A percentile compares a stretch with the other conserved stretches of the same genome.
phyloP scores from a whole-genome alignment of 345 rosid species.

The Salix suchowensis region DNA sequence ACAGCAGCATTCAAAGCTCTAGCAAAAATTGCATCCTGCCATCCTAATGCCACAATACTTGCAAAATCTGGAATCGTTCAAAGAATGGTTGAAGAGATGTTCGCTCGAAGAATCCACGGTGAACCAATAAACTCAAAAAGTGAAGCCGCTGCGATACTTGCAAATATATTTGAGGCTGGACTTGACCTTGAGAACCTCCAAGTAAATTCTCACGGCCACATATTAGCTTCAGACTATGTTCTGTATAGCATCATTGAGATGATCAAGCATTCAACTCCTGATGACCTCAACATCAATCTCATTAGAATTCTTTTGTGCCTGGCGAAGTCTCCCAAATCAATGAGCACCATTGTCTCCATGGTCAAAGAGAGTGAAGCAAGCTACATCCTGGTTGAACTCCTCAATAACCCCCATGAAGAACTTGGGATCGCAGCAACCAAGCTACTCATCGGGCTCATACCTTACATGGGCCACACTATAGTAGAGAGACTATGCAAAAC shows the following conservation, averaged over 20 bases:
- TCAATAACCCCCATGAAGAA: slow-evolving; percentile 69
- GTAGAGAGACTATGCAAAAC: slow-evolving; percentile 73
- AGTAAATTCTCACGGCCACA: slow-evolving; percentile 62
- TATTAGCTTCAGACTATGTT: slow-evolving; percentile 60
- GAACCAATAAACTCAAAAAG: slow-evolving; percentile 58
- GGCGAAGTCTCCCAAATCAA: slow-evolving; percentile 53
- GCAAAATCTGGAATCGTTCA: slow-evolving; percentile 54
- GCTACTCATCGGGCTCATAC: slow-evolving; percentile 55
- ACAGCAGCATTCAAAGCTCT: slow-evolving; percentile 64
- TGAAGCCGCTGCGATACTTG: slow-evolving; percentile 71
- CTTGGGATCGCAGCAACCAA: slow-evolving; percentile 63
- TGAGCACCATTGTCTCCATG: slow-evolving; percentile 47
- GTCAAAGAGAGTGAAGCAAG: slow-evolving; percentile 69
- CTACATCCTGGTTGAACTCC: slow-evolving; percentile 58
- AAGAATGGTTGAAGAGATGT: slow-evolving; percentile 69
- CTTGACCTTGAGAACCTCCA: slow-evolving; percentile 47
- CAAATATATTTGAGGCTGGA: slow-evolving; percentile 71
- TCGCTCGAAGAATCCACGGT: slow-evolving; percentile 42
- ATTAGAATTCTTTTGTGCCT: slow-evolving; percentile 64
- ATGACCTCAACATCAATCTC: slow-evolving; percentile 60
- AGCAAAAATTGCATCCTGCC: slow-evolving; percentile 60
- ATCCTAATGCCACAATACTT: slow-evolving; percentile 53
- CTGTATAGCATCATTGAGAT: slow-evolving; percentile 58
- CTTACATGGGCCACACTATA: slow-evolving; percentile 61
- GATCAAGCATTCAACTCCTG: slow-evolving; percentile 67